Conservation (phyloP, 83 land plant species). For the Isoetes engelmannii region DNA sequence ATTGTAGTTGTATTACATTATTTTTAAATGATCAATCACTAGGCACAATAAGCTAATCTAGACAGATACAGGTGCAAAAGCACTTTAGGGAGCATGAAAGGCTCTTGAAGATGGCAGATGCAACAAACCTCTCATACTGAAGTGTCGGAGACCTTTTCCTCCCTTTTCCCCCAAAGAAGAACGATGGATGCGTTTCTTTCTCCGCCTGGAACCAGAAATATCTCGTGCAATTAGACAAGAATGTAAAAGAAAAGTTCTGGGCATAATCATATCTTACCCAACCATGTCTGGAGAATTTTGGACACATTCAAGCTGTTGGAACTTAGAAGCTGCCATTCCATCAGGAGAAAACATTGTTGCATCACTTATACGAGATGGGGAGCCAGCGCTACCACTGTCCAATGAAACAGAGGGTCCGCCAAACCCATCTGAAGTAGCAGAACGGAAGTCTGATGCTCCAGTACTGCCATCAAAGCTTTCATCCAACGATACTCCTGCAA, state of each 20-base stretch:
- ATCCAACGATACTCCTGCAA: neutral
- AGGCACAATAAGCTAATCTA: too few species aligned
- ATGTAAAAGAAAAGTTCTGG: slow-evolving; percentile 1
- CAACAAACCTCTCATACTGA: slow-evolving; percentile 30
- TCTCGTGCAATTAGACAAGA: neutral
- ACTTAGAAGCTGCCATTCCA: slow-evolving; percentile 6
- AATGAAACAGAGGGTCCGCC: slow-evolving; percentile 17
- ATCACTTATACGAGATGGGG: slow-evolving; percentile 28
- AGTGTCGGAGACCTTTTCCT: slow-evolving; percentile 35
- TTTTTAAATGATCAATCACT: too few species aligned
- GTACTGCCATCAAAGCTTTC: neutral
- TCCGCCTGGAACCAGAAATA: neutral
- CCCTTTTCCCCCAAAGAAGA: slow-evolving; percentile 22
- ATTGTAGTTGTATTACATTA: too few species aligned
- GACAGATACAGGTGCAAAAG: too few species aligned
- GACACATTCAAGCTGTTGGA: slow-evolving; percentile 21
- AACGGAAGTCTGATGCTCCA: slow-evolving; percentile 1
- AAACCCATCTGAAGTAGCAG: neutral
- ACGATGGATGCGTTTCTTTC: slow-evolving; percentile 24
- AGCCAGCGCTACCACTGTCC: slow-evolving; percentile 29
- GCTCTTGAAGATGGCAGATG: too few species aligned
- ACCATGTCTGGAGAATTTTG: slow-evolving; percentile 23
- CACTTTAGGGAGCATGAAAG: too few species aligned
- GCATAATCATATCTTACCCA: slow-evolving; percentile 7
- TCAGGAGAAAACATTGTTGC: slow-evolving; percentile 16